Conservation (phyloP, 139 green algal species). For the Tetradesmus obliquus region DNA sequence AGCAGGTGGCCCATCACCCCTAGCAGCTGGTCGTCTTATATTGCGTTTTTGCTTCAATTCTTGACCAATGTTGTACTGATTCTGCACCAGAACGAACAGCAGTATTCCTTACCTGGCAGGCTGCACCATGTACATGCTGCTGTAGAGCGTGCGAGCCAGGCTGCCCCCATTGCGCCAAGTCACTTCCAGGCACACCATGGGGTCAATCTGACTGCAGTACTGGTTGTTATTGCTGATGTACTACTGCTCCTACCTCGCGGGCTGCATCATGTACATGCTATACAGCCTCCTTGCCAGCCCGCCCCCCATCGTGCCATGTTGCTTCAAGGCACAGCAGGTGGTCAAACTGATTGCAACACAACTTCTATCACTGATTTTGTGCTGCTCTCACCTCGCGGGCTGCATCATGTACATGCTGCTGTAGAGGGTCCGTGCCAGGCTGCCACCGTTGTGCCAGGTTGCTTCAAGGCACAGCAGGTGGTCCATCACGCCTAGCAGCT, state of each 20-base stretch:
- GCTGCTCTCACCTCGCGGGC: constrained; percentile 59
- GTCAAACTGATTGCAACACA: constrained; percentile 37
- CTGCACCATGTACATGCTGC: no score
- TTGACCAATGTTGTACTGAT: no score
- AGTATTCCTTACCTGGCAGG: no score
- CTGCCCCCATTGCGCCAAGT: constrained; percentile 80
- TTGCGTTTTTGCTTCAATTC: no score
- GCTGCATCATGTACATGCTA: no score
- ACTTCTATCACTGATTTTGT: no score
- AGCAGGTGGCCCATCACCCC: constrained; percentile 70
- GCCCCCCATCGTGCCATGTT: no score
- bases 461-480: constrained; percentile 72
- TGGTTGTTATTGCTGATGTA: no score
- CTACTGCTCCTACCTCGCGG: no score
- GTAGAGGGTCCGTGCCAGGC: constrained; percentile 88
- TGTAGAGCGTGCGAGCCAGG: constrained; percentile 49
- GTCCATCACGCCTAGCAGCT: constrained; percentile 68
- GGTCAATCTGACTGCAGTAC: constrained; percentile 57
- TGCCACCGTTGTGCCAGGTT: constrained; percentile 78
- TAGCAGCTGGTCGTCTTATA: no score
- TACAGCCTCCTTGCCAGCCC: no score
- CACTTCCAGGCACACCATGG: constrained; percentile 72
- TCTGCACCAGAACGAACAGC: no score
- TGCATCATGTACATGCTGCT: constrained; percentile 89
- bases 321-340: constrained; percentile 55